Evolutionary conservation across 257 asterid species (phyloP), one percentile per base, ranked within the genome.

Genomic region (Solanum lignicaule): DNA sequence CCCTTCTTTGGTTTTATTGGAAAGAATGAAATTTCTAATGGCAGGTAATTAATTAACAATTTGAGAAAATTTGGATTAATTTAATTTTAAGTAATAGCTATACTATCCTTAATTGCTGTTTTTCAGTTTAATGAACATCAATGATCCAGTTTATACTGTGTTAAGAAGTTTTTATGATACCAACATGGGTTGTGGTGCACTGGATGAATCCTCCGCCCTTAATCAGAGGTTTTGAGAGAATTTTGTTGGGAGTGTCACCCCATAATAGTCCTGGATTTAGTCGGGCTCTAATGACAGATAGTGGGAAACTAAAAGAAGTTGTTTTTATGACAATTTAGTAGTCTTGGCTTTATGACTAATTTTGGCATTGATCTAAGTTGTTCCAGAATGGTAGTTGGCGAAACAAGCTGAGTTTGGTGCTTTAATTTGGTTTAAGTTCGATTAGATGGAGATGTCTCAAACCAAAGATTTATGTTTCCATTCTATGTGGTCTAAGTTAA

Each of bases 1-100:
- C 99, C 99, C 87, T 93, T 96, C 90, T 96, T 97, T 90, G 99
- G 99, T 4, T 97, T 97, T 90, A 90, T 94, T 90, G 93, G 87
- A 55, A 97, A 97, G 93, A 97, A 97, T 91, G 99, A 97, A 86
- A 95, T 97, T 90, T 84, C 97, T 66, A 97, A 97, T 90, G 99
- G 99, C 91, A 97, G 99, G 99, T 96, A 92, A 88, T 7, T 33
- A 33, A 3, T 38, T 6, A n/a, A 1, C 31, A 81, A 16, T 81
- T 31, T 32, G 21, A 48, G 20, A 82, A 10, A 48, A 82, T 18
- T 79, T 27, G 38, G 65, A 25, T 41, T 25, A 0, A 18, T 79
- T 81, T 14, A 76, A 1, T 15, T 38, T 38, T 75, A 38, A 75
- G 55, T 75, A 32, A 32, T 75, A 36, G 52, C 83, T 36, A 12